Evolutionary conservation across 176 grass and related monocot species (phyloP), one percentile per base, ranked within the genome.

Genomic region (Oryza coarctata): DNA sequence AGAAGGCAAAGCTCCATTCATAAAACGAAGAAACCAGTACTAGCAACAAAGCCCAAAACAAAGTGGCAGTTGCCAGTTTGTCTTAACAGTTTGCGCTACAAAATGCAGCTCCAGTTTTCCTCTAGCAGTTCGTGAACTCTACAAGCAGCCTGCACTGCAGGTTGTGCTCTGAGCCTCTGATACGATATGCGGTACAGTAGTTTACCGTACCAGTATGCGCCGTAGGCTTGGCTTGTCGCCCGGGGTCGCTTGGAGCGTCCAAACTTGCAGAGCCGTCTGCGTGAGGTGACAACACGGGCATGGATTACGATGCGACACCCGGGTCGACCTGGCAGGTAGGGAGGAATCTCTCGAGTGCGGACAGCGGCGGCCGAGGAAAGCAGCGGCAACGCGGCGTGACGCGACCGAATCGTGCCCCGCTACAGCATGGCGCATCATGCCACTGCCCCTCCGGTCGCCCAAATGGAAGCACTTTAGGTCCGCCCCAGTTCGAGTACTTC

Each of bases 231-330:
- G 45, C 15, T 25, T 25, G 55, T 60, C 32, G 22, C 22, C 55
- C n/a, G n/a, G 55, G n/a, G 55, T 55, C 49, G 5, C 4, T 32
- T 1, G 13, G 18, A 30, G 34, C 64, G 64, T 12, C 34, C 26
- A 47, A 26, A 47, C 27, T 26, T 3, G 12, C 27, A 65, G 12
- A 14, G 11, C 33, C 25, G 11, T 5, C 13, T 18, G 68, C 12
- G 38, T 69, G 86, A 88, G 67, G 81, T 89, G 88, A 86, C 88
- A 82, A 89, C 33, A 85, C 87, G 65, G 71, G 71, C 76, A 75
- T 78, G 68, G 58, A 20, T 33, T 22, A 57, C 63, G 69, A 71
- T 22, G 41, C 63, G 62, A 71, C 70, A 57, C 77, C 82, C 75
- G 73, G 32, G 45, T 49, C 45, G 71, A 22, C 41, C 65, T 67